Evolutionary conservation across 2,329 filamentous ascomycete species (phyloP), one percentile per base, ranked within the genome.

Genomic region (Pseudogymnoascus destructans): DNA sequence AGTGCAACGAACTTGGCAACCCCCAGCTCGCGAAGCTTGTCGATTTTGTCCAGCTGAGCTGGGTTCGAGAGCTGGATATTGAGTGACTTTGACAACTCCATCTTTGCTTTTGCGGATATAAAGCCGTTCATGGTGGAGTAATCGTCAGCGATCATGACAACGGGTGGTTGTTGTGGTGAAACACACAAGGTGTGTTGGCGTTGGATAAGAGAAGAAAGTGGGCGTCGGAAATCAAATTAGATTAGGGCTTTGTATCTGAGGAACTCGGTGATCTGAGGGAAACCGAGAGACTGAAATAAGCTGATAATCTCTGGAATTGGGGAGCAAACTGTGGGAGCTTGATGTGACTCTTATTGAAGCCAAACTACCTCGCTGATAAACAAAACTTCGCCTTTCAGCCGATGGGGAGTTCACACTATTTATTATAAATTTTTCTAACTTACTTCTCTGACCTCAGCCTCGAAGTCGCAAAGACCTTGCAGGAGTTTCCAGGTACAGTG

Each of bases 1-100:
- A 64, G 60, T 19, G 61, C 49, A 3, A 64, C 59, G 60, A 62
- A 57, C 40, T 64, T 52, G 25, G 54, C 40, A 57, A 64, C 59
- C 10, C 59, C 57, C 32, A 61, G 55, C 21, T 61, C 60, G 11
- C 61, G 61, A 17, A 64, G 60, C 58, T 59, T 60, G 55, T 64
- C 63, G 46, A 64, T 57, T 30, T 59, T 64, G 32, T 64, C 57
- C 21, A 64, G 59, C 17, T 56, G 54, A 25, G 54, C 54, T n/a
- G 54, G 30, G 21, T 36, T 56, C 13, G 54, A 56, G 11, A 56
- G 30, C n/a, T 27, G 30, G 1, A 56, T 10, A 5, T 23, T 56
- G 11, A 35, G 30, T 15, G 9, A 7, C 33, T 56, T 38, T 5
- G 30, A 15, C 10, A n/a, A n/a, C 30, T 56, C 30, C 33, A 56